Evolutionary conservation across 148 eudicot genomes (phyloP).

Genomic region (Rhododendron henanense): DNA sequence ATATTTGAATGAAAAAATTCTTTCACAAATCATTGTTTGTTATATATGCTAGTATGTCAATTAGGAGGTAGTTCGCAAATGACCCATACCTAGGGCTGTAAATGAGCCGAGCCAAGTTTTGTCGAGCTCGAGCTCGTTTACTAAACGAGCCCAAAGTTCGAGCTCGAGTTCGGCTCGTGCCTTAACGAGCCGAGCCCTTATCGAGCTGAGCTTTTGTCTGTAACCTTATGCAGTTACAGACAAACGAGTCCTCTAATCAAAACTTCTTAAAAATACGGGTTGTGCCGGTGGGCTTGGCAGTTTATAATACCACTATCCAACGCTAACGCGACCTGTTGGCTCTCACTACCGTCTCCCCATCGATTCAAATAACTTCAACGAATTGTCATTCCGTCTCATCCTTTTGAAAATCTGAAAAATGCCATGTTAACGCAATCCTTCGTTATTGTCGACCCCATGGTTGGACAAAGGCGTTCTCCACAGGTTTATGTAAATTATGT

Average conservation of each 20-base stretch:
- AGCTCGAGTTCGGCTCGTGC: too few species aligned
- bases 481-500: too few species aligned
- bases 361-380: not conserved
- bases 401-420: not conserved
- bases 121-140: too few species aligned
- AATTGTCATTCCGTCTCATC: not conserved
- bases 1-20: not conserved
- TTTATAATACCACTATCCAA: not conserved
- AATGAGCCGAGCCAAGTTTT: too few species aligned
- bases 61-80: not conserved
- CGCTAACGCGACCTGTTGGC: not conserved
- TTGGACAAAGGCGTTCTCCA: too few species aligned
- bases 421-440: not conserved
- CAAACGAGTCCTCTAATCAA: not conserved
- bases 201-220: too few species aligned
- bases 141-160: too few species aligned
- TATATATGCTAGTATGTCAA: not conserved
- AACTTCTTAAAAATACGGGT: not conserved
- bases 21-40: not conserved
- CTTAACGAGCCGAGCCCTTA: too few species aligned
- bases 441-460: not conserved
- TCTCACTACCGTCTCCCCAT: not conserved
- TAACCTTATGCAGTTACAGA: not conserved
- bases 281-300: not conserved
- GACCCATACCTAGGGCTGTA: not conserved